A percentile compares a stretch with the other conserved stretches of the same genome.
Evolutionary conservation across 2,329 filamentous ascomycete species (phyloP).

Genomic region (Macrophomina tecta): DNA sequence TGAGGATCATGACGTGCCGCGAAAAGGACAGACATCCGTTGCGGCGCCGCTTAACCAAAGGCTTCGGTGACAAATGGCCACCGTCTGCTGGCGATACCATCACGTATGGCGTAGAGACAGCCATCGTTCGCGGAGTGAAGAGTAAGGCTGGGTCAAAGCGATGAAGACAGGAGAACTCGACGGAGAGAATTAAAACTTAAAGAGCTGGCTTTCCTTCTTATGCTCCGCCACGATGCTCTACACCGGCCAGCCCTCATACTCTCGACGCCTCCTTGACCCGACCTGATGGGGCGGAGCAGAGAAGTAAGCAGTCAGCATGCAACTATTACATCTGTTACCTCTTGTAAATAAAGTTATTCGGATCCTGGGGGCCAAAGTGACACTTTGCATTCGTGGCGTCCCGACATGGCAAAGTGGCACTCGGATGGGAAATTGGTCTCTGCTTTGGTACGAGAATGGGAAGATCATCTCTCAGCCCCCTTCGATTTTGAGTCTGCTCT

Average conservation of each 20-base stretch:
- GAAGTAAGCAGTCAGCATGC: neutral
- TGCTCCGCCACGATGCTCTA: neutral
- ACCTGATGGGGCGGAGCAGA: neutral
- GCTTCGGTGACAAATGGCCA: constrained; percentile 10
- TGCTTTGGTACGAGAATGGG: neutral
- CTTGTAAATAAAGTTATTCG: neutral
- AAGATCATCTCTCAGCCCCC: neutral
- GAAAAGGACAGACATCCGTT: neutral
- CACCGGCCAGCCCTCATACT: constrained; percentile 6
- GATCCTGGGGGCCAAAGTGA: neutral
- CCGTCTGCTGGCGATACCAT: neutral
- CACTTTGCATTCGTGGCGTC: neutral
- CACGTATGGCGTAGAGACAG: neutral
- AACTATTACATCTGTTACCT: neutral
- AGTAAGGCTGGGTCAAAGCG: neutral
- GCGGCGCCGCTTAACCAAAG: neutral
- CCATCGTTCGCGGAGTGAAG: neutral
- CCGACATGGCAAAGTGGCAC: neutral
- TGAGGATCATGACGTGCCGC: neutral
- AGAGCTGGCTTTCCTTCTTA: neutral
- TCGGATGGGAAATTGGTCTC: neutral
- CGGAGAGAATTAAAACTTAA: neutral
- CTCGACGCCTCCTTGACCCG: neutral
- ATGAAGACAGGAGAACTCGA: neutral
- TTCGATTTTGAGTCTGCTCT: neutral